These are phyloP conservation scores for Fusarium vanettenii DNA, from an alignment of 2,329 filamentous ascomycete genomes.

Conservation along the genomic window DNA sequence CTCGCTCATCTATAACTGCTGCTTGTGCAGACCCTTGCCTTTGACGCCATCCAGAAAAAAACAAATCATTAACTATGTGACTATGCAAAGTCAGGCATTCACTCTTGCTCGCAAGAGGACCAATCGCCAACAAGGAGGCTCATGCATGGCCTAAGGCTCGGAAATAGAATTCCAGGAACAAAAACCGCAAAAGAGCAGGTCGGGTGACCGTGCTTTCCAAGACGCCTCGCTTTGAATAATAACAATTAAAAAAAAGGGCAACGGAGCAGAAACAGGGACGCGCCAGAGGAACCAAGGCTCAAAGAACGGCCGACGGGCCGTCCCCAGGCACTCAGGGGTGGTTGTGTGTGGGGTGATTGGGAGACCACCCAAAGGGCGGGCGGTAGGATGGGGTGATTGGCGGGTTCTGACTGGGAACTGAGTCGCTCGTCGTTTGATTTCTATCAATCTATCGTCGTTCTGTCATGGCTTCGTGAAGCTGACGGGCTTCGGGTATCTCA, in stretches of 20 bases:
- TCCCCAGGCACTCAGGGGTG: constrained; percentile 4
- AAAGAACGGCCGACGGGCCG: neutral
- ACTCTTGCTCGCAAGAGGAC: neutral
- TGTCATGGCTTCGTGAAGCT: constrained; percentile 41
- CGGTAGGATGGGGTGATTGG: constrained; percentile 20
- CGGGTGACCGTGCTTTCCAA: constrained; percentile 31
- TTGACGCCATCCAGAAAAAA: constrained; percentile 15
- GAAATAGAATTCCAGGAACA: neutral
- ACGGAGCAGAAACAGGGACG: constrained; percentile 1
- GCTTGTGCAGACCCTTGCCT: constrained; percentile 11
- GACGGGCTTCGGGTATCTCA: constrained; percentile 42
- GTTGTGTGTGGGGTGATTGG: constrained; percentile 6
- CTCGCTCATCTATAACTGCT: constrained; percentile 21
- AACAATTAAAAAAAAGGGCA: constrained; percentile 14
- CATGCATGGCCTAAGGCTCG: neutral
- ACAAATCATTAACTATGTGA: constrained; percentile 32
- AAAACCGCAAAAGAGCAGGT: constrained; percentile 27
- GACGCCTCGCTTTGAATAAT: constrained; percentile 41
- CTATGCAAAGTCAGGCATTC: neutral
- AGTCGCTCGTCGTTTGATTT: constrained; percentile 31
- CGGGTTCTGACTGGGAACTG: constrained; percentile 13
- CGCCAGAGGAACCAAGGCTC: constrained; percentile 12
- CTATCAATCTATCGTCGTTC: constrained; percentile 43
- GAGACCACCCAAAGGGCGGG: constrained; percentile 10
- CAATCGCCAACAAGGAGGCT: neutral